Evolutionary conservation across 495 filamentous ascomycete species (phyloP).

Genomic region (Penicillium flavigenum): DNA sequence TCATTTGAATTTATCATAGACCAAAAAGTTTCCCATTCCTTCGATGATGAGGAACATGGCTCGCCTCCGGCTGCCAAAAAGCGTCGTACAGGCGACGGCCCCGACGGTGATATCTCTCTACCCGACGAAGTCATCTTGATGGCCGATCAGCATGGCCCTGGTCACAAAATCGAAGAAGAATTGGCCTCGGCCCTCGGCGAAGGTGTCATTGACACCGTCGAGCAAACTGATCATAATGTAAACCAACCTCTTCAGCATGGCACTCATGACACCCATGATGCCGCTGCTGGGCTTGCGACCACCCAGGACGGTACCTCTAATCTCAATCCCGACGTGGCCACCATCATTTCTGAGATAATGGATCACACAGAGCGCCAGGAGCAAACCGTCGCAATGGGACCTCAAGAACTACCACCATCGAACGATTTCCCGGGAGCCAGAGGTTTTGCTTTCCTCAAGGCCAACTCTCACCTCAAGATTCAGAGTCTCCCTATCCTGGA

Average conservation of each 20-base stretch:
- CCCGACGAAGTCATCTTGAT: conserved; percentile 19
- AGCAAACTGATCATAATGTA: conserved; percentile 20
- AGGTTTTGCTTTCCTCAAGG: conserved; percentile 48
- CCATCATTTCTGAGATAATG: conserved; percentile 47
- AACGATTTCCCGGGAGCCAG: conserved; percentile 34
- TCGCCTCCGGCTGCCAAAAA: conserved; percentile 46
- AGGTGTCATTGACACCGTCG: conserved; percentile 32
- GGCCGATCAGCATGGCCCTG: conserved; percentile 30
- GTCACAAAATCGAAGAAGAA: conserved; percentile 45
- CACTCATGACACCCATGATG: conserved; percentile 15
- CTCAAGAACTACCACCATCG: conserved; percentile 35
- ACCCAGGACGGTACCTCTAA: conserved; percentile 24
- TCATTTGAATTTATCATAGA: conserved; percentile 9
- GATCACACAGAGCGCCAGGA: conserved; percentile 51
- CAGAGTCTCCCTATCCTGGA: conserved; percentile 72
- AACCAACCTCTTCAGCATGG: conserved; percentile 24
- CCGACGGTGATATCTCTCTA: conserved; percentile 25
- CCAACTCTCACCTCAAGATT: conserved; percentile 60
- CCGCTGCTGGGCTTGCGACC: conserved; percentile 9
- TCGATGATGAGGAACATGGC: conserved; percentile 37
- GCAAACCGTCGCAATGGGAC: conserved; percentile 43
- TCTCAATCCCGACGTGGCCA: conserved; percentile 36
- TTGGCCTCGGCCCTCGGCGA: conserved; percentile 41
- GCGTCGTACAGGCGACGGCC: conserved; percentile 39
- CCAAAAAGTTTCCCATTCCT: conserved; percentile 35